Evolutionary conservation across 176 grass and related monocot species (phyloP), one percentile per base, ranked within the genome.

Genomic region (Secale cereale): DNA sequence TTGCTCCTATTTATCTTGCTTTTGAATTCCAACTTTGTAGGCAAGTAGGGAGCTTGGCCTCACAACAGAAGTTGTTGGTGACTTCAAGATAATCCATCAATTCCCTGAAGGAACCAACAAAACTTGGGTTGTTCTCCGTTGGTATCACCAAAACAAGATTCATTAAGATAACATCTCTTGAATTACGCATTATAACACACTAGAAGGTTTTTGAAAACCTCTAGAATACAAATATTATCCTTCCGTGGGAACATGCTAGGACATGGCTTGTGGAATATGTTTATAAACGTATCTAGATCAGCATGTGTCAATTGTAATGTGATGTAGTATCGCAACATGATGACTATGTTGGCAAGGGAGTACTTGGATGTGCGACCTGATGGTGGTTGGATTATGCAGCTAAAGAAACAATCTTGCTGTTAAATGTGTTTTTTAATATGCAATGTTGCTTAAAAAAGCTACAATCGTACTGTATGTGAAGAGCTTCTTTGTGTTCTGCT

Each of bases 331-430:
- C 91, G 90, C 74, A 97, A 87, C 88, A 92, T 92, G 90, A 97
- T 88, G 3, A 97, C 94, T 63, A 88, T 97, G 45, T 87, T 97
- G 90, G 92, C 94, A 94, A 90, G 94, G 90, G 90, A 97, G 85
- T 97, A 97, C 74, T 81, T 97, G 77, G 94, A 94, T 89, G 94
- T 89, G 73, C 87, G 92, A 41, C 94, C 94, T 48, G 88, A 92
- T 89, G 94, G 70, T 97, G 92, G 88, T 79, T 94, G 78, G 90
- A 91, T 65, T 97, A 94, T 83, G 92, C 94, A 39, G 90, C 92
- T 33, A 92, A 94, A 92, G 92, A 92, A 76, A 40, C 25, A 67
- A 64, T 70, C 62, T 23, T 39, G 19, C 14, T 39, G 8, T 14
- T 87, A 46, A 77, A 64, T 36, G 1, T 74, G 12, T 28, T 82